These are phyloP conservation scores for Corylus americana DNA, from an alignment of 306 rosid species.

Conservation along the genomic window DNA sequence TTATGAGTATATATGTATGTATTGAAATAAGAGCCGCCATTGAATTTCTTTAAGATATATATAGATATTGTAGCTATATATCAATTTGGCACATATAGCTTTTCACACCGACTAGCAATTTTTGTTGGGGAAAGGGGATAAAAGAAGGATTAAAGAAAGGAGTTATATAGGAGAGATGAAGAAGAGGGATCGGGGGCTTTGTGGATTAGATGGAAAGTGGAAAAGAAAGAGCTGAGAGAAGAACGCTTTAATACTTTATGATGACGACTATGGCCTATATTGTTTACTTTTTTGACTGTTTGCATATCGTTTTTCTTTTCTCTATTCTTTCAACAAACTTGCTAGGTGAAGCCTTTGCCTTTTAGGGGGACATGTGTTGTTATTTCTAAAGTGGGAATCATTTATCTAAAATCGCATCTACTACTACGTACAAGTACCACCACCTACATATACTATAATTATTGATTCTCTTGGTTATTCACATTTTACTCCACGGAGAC, in stretches of 20 bases:
- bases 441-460: too few relatives aligned
- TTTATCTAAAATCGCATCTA: neutral
- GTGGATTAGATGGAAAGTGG: conserved; percentile 4
- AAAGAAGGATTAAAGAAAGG: neutral
- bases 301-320: conserved; percentile 17
- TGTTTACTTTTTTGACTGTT: conserved; percentile 45
- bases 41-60: too few relatives aligned
- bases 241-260: conserved; percentile 29
- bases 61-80: too few relatives aligned
- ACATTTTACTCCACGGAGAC: too few relatives aligned
- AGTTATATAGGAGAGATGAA: neutral
- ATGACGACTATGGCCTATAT: conserved; percentile 28
- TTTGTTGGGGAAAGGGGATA: neutral
- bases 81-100: neutral
- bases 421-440: neutral
- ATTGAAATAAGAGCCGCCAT: neutral
- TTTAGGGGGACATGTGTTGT: neutral
- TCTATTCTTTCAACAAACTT: neutral
- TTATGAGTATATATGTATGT: too few relatives aligned
- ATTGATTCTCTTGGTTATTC: too few relatives aligned
- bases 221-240: conserved; percentile 3
- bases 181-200: neutral
- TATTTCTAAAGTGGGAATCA: conserved; percentile 3
- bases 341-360: conserved; percentile 6
- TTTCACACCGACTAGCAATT: neutral